Evolutionary conservation across 441 rosid species (phyloP), one percentile per base, ranked within the genome.

Genomic region (Pelargonium australe): DNA sequence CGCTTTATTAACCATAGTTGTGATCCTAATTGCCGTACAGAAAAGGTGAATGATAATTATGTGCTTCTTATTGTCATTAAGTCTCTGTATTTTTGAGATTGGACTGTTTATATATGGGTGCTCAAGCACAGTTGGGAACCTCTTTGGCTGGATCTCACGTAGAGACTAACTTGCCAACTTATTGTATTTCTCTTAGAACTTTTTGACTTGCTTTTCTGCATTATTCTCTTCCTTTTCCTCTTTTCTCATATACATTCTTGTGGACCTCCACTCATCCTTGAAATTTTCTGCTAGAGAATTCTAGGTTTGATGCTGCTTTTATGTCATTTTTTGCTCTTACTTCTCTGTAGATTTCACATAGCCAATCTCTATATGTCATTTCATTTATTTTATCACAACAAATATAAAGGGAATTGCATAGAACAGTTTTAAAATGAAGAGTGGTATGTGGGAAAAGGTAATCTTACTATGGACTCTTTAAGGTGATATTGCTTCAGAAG

Each of bases 1-100:
- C 97, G 98, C 75, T 95, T 95, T 82, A 90, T 95, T 58, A 95
- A 95, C 82, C 99, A 94, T 75, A 94, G 99, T 70, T 94, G 99
- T 77, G 91, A 94, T 80, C 99, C 99, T 68, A 95, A 92, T 81
- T 92, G 99, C 78, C 92, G 95, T 63, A 95, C 99, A 20, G 98
- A 95, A 83, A 95, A 95, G 98, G 99, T 90, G 78, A 74, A 65
- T 75, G 11, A 31, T 67, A 23, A 14, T 2, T 65, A 47, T 13
- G 37, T 63, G 68, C 67, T 62, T 66, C 63, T 66, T 70, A 25
- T 64, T 73, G 40, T 73, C 68, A 37, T 73, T 57, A 43, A 71
- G 25, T 28, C 66, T 68, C 64, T 41, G 44, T 8, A 40, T 41
- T 41, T 7, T 41, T 41, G 44, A 7, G 11, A 41, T 1, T 41